Base-by-base conservation (phyloP, 805 yeast genomes). In the Sugiyamaella boreocaroliniensis region DNA sequence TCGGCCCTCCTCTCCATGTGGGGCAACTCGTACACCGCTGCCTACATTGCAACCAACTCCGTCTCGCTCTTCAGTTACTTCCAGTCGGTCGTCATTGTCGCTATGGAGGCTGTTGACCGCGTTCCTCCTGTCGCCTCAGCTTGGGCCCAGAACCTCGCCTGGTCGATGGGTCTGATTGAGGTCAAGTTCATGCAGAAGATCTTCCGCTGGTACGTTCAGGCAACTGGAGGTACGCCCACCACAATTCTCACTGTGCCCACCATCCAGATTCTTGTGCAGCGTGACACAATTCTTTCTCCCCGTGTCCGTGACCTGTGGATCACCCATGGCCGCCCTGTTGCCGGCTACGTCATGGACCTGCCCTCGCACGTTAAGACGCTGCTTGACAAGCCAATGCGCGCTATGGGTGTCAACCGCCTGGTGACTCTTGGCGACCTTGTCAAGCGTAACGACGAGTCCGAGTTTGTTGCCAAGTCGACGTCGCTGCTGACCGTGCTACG, bases 81-180 rank as follows among this genome's bases (percentile, higher is more conserved):
- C 77, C 97, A 90, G 71, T 78, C 88, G 59, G 89, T 86, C 32
- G 95, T 86, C 34, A 81, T 89, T 49, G 82, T 89, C 44, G 75
- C 85, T 29, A 87, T 90, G 96, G 79, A 83, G 67, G 85, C 85
- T 56, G 96, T 89, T 47, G 88, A 84, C 62, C 75, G 85, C 53
- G 83, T 87, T 4, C 97, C 97, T 8, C 97, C 97, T 15, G 88
- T 90, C 63, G 97, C 96, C 8, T 77, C 86, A 11, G 82, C 96
- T 9, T 90, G 97, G 97, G 75, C 89, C 6, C 95, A 87, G 68
- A 89, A 90, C 64, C 74, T 90, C 63, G 89, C 89, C 29, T 90
- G 97, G 97, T 87, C 96, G 1, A 86, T 90, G 86, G 97, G 97
- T 1, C 75, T 90, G 55, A 87, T 90, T 60, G 75, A 84, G 65